Evolutionary conservation across 768 basidiomycete genomes (phyloP).

Genomic region (Chalciporus sphaerocephalus): DNA sequence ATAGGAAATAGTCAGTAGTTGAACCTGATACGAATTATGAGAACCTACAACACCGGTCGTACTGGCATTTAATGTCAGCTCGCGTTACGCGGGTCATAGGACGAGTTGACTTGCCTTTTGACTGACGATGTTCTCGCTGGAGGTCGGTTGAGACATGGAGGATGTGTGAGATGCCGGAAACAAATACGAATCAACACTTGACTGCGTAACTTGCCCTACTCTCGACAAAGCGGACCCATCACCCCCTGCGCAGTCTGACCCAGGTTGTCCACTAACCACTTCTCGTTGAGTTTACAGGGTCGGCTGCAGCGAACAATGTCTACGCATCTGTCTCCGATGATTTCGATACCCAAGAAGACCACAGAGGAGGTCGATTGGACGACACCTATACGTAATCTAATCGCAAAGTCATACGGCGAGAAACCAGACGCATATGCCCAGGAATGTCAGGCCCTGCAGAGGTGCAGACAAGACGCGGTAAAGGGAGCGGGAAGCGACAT

Average conservation of each 20-base stretch:
- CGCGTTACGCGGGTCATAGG: neutral
- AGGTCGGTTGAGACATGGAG: slow-evolving; percentile 57
- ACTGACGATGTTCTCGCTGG: slow-evolving; percentile 86
- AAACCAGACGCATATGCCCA: slow-evolving; percentile 81
- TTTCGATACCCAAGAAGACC: slow-evolving; percentile 89
- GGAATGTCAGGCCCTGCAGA: slow-evolving; percentile 80
- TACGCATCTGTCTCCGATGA: slow-evolving; percentile 81
- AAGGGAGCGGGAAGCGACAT: slow-evolving; percentile 93
- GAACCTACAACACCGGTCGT: slow-evolving; percentile 80
- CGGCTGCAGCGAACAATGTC: slow-evolving; percentile 45
- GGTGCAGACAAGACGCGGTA: slow-evolving; percentile 94
- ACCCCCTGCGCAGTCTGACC: slow-evolving; percentile 10
- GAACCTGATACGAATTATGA: slow-evolving; percentile 17
- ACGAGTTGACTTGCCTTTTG: slow-evolving; percentile 62
- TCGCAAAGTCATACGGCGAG: slow-evolving; percentile 91
- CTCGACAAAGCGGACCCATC: neutral
- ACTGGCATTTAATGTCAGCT: slow-evolving; percentile 39
- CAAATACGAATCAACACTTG: slow-evolving; percentile 24
- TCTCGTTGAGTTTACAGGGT: neutral
- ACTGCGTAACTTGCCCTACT: neutral
- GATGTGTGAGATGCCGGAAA: slow-evolving; percentile 8
- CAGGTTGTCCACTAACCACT: neutral
- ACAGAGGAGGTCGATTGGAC: slow-evolving; percentile 98
- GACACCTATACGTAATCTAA: slow-evolving; percentile 75
- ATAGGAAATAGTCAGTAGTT: slow-evolving; percentile 7